phyloP scores from a whole-genome alignment of 352 stramenopile genomes.

The Pythium sp. region DNA sequence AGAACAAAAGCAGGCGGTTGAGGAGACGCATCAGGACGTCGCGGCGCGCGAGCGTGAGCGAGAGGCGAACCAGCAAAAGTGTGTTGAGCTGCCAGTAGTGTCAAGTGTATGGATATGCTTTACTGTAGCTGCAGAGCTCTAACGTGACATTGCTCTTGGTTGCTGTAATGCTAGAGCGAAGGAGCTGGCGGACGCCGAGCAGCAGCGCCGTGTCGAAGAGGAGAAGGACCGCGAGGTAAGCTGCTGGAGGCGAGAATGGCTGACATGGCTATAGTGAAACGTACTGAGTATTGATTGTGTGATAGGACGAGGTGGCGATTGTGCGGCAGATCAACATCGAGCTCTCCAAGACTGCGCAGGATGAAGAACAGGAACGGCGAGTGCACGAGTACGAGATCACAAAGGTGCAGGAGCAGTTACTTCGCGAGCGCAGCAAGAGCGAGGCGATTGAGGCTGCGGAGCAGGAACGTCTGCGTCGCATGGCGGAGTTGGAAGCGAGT shows the following conservation, averaged over 20 bases:
- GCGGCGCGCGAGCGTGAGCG: slow-evolving; percentile 37
- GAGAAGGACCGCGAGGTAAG: slow-evolving; percentile 41
- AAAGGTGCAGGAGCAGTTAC: slow-evolving; percentile 58
- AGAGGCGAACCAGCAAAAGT: slow-evolving; percentile 51
- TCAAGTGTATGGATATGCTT: too few species aligned
- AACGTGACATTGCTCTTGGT: neutral
- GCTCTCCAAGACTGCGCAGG: slow-evolving; percentile 50
- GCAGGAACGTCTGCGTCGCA: slow-evolving; percentile 42
- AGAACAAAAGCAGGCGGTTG: neutral
- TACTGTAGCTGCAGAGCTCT: neutral
- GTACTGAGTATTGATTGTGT: neutral
- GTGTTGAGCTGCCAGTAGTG: neutral
- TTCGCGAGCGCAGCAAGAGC: slow-evolving; percentile 42
- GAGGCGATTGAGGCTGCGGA: slow-evolving; percentile 41
- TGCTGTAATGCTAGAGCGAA: slow-evolving; percentile 29
- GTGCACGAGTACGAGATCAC: slow-evolving; percentile 63
- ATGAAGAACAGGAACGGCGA: slow-evolving; percentile 62
- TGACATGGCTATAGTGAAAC: neutral
- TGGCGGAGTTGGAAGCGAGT: slow-evolving; percentile 34
- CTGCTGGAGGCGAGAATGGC: neutral
- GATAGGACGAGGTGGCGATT: slow-evolving; percentile 50
- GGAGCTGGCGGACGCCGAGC: slow-evolving; percentile 54
- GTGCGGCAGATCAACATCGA: slow-evolving; percentile 78
- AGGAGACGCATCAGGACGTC: slow-evolving; percentile 41
- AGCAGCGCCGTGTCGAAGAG: slow-evolving; percentile 50